Base-by-base conservation (phyloP, 331 rosid species). In the Pyracantha coccinea region DNA sequence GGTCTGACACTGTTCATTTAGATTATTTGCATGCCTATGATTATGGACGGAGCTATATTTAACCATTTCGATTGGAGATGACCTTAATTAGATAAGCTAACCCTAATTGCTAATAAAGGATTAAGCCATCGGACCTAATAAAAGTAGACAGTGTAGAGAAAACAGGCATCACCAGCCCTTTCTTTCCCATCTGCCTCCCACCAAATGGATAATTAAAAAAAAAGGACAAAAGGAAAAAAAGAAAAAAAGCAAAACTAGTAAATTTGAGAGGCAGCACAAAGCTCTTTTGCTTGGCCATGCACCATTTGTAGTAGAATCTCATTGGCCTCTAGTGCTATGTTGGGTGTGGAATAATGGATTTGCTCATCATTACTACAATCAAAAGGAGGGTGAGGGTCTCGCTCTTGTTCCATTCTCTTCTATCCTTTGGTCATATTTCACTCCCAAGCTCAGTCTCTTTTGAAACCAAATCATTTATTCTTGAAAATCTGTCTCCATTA, bases 401-500 rank as follows among this genome's bases (percentile, higher is more conserved):
- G 73, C 80, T 73, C 73, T 84, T 71, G 69, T 76, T 66, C 79
- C 82, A 78, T 81, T 81, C 55, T 65, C 66, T 27, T 44, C 24
- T 55, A 61, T 73, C 79, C 78, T 68, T 61, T 58, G 62, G 50
- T 76, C 87, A 73, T 65, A 66, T 78, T 82, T 82, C 80, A 68
- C 85, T 77, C 72, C 85, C 79, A 64, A 80, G 76, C 65, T 23
- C 65, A 27, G 68, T 80, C 73, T 76, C 80, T 85, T 85, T 83
- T 72, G 59, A 84, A 70, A 79, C 85, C 81, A 78, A 84, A 92
- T 92, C 86, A 92, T 90, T 68, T 47, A 28, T 75, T 69, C 85
- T 83, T 69, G 98, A 92, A 82, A 84, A 88, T 86, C 91, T 92
- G 98, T 90, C 97, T 82, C 90, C 88, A 83, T 71, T 82, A 87